These are phyloP conservation scores for Lomentospora prolificans DNA, from an alignment of 2,329 filamentous ascomycete species.

Conservation along the genomic window DNA sequence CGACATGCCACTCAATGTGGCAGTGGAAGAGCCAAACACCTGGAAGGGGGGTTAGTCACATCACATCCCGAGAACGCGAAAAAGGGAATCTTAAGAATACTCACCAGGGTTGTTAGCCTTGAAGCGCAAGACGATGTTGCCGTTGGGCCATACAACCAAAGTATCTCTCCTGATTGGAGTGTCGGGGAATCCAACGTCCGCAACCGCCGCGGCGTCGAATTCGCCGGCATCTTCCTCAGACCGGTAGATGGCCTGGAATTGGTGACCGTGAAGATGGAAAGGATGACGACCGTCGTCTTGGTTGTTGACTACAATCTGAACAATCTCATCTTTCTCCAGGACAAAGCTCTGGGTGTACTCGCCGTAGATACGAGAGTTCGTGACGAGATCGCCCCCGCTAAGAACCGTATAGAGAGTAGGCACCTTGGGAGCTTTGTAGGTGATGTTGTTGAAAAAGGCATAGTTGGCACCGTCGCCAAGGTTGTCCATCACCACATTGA, in stretches of 20 bases:
- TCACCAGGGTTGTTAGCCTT: conserved; percentile 32
- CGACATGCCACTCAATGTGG: conserved; percentile 45
- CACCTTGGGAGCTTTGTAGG: conserved; percentile 54
- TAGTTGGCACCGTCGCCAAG: conserved; percentile 47
- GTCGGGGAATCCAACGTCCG: conserved; percentile 23
- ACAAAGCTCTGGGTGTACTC: conserved; percentile 40
- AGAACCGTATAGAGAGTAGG: conserved; percentile 60
- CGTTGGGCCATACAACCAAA: conserved; percentile 32
- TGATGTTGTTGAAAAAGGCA: conserved; percentile 52
- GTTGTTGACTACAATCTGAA: conserved; percentile 52
- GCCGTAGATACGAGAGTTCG: conserved; percentile 41
- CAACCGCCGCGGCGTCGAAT: conserved; percentile 37
- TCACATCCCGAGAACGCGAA: background rate
- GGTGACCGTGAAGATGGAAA: conserved; percentile 56
- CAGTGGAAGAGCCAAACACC: conserved; percentile 32
- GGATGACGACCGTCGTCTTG: conserved; percentile 48
- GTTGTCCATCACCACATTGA: conserved; percentile 41
- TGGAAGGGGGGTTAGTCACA: background rate
- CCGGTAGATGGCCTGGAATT: conserved; percentile 47
- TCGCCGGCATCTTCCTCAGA: conserved; percentile 45
- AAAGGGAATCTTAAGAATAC: background rate
- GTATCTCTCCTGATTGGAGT: conserved; percentile 39
- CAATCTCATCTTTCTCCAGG: conserved; percentile 40
- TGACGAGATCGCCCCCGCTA: conserved; percentile 35
- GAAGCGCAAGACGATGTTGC: conserved; percentile 38